Base-by-base conservation (phyloP, 75 land plant genomes). In the Azolla pinnata region DNA sequence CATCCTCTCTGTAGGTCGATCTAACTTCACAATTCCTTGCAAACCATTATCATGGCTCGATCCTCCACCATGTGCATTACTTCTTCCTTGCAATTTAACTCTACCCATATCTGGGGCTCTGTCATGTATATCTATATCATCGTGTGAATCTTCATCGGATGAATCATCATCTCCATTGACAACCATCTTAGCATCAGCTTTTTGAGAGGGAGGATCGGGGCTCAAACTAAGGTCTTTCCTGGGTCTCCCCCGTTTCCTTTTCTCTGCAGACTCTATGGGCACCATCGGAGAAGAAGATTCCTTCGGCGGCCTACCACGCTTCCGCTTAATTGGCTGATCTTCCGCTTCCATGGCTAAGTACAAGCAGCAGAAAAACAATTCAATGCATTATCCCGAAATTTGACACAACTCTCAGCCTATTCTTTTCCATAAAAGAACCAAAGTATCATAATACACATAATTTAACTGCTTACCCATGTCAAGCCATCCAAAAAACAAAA, bases 281-380 rank as follows among this genome's bases (percentile, higher is more conserved):
- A n/a, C n/a, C n/a, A n/a, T n/a, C 2, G 49, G 49, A 14, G 49
- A 46, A 2, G 21, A 4, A 46, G 49, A 14, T 2, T 14, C 2
- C 21, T 46, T 46, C 49, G 10, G 49, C 2, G 49, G 49, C 14
- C 49, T 46, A 17, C 49, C 49, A 2, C 49, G n/a, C 17, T 46
- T 46, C 21, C 49, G n/a, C 49, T 46, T 46, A 3, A 46, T 14
- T 23, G n/a, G 49, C 17, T 46, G 23, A 46, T 46, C 49, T 14
- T 46, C 49, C 21, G 3, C 49, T 46, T 3, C 49, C 49, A 46
- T 46, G n/a, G n/a, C n/a, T n/a, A n/a, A n/a, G n/a, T n/a, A n/a
- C n/a, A n/a, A n/a, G n/a, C n/a, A n/a, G n/a, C n/a, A n/a, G n/a
- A n/a, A n/a, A n/a, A n/a, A n/a, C n/a, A n/a, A n/a, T n/a, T n/a